phyloP scores from a whole-genome alignment of 75 land plant genomes.

The Cupressus sempervirens region DNA sequence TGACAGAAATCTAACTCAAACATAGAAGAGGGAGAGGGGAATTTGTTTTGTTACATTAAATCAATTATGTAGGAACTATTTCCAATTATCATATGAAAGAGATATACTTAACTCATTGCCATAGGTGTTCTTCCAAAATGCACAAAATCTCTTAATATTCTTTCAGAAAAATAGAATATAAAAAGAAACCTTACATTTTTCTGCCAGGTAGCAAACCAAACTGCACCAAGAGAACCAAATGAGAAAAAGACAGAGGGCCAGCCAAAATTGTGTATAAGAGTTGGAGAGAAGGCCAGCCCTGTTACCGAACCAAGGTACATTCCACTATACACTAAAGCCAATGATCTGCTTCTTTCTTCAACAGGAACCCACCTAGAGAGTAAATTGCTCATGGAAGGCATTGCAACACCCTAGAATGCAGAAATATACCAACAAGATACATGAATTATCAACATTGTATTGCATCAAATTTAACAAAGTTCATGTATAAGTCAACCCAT shows the following conservation, averaged over 20 bases:
- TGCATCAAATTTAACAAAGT: not conserved
- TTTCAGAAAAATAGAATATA: not conserved
- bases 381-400: slow-evolving; percentile 99
- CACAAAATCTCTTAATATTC: not conserved
- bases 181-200: slow-evolving; percentile 50
- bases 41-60: not conserved
- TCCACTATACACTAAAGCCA: slow-evolving; percentile 97
- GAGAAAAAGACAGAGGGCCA: slow-evolving; percentile 99
- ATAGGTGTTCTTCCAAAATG: not conserved
- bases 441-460: not conserved
- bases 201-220: slow-evolving; percentile 92
- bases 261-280: slow-evolving; percentile 77
- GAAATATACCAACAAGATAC: not conserved
- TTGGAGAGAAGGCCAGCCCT: slow-evolving; percentile 89
- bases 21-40: not conserved
- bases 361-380: slow-evolving; percentile 96
- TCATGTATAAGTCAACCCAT: not conserved
- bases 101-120: not conserved
- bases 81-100: not conserved
- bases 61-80: not conserved
- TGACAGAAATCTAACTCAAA: not conserved
- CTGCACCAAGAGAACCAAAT: slow-evolving; percentile 90
- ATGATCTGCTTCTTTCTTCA: slow-evolving; percentile 90
- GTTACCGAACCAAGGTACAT: slow-evolving; percentile 99
- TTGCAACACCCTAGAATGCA: slow-evolving; percentile 85